Conservation (phyloP, 2,329 filamentous ascomycete species). For the Aspergillus floridensis region DNA sequence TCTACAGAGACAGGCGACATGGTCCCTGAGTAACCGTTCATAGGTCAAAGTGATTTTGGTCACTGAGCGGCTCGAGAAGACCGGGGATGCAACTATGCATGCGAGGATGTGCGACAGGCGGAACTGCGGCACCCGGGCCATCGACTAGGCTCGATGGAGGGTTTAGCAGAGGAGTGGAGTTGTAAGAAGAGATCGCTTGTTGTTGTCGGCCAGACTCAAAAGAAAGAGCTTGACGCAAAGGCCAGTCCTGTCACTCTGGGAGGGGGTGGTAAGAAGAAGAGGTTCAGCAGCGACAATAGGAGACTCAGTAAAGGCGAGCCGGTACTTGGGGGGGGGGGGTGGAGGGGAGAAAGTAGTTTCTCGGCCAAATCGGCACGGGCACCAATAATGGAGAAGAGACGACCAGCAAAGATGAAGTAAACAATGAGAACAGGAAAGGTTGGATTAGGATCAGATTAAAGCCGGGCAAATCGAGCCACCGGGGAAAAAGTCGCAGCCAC, state of each 20-base stretch:
- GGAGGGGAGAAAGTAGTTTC: neutral
- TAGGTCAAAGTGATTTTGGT: slow-evolving; percentile 39
- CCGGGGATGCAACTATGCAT: slow-evolving; percentile 15
- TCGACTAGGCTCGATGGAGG: slow-evolving; percentile 9
- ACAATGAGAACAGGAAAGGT: neutral
- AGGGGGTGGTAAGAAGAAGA: neutral
- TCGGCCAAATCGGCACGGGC: neutral
- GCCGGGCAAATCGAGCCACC: neutral
- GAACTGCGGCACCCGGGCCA: slow-evolving; percentile 8
- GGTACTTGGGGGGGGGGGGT: slow-evolving; percentile 8
- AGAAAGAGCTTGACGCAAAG: neutral
- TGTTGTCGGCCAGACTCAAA: slow-evolving; percentile 9
- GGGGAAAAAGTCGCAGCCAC: neutral
- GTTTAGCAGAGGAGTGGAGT: slow-evolving; percentile 7
- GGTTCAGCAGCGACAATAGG: neutral
- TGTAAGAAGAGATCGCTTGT: slow-evolving; percentile 7
- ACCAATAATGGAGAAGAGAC: neutral
- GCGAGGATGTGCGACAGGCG: slow-evolving; percentile 7
- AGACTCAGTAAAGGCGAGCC: neutral
- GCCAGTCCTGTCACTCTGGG: neutral
- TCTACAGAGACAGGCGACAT: slow-evolving; percentile 78
- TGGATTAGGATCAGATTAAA: neutral
- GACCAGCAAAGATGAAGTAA: neutral
- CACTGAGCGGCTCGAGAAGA: slow-evolving; percentile 6
- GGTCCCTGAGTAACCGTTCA: slow-evolving; percentile 72